Evolutionary conservation across 1,284 basidiomycete species (phyloP).

Genomic region (Filobasidium uniguttulatum): DNA sequence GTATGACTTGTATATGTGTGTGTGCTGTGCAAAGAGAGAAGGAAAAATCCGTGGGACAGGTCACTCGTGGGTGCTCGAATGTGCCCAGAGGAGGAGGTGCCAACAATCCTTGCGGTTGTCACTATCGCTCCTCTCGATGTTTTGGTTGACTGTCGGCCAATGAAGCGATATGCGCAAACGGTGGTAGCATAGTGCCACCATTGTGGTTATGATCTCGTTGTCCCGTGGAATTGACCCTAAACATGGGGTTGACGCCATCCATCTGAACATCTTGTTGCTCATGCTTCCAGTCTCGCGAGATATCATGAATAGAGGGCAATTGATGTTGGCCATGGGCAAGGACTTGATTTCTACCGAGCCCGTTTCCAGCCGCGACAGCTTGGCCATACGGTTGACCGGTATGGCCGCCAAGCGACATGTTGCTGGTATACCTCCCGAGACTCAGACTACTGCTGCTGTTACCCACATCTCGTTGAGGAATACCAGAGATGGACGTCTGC

Average conservation of each 20-base stretch:
- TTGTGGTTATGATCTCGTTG: background rate
- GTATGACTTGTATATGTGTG: too few species aligned
- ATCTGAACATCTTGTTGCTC: constrained; percentile 13
- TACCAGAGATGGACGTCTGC: constrained; percentile 3
- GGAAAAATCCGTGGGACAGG: too few species aligned
- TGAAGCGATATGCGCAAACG: constrained; percentile 47
- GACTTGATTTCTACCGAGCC: constrained; percentile 19
- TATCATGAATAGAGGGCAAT: constrained; percentile 43
- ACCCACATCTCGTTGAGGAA: constrained; percentile 1
- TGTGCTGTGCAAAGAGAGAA: too few species aligned
- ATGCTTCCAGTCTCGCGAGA: constrained; percentile 30
- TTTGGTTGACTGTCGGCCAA: constrained; percentile 59
- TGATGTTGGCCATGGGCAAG: constrained; percentile 26
- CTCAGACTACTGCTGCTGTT: constrained; percentile 6
- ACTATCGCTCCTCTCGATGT: too few species aligned
- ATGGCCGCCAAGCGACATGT: constrained; percentile 18
- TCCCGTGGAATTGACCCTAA: constrained; percentile 62
- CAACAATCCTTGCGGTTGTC: too few species aligned
- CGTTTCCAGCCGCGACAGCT: constrained; percentile 25
- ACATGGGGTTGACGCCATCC: constrained; percentile 62
- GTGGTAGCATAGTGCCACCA: constrained; percentile 30
- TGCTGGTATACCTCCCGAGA: constrained; percentile 5
- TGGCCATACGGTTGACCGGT: constrained; percentile 26
- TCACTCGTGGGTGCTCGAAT: too few species aligned
- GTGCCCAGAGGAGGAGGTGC: too few species aligned